Percentiles rank a stretch among this genome's conserved stretches.
Conservation (phyloP, 192 early-diverging fungal genomes). For the Globomyces pollinis-pini region DNA sequence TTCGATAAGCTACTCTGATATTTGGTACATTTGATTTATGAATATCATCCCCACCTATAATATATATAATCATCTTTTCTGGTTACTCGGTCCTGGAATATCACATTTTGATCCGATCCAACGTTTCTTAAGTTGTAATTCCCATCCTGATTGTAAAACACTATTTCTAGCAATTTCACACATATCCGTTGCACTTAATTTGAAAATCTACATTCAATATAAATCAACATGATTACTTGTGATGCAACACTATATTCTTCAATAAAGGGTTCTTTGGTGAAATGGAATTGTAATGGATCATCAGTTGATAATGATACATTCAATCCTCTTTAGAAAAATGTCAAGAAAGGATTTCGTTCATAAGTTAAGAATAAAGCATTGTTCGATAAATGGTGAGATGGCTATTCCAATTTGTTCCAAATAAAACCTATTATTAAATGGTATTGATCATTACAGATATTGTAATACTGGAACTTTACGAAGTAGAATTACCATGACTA, state of each 20-base stretch:
- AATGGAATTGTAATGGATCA: slow-evolving; percentile 95
- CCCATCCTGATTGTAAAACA: slow-evolving; percentile 84
- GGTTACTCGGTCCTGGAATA: no score
- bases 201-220: slow-evolving; percentile 85
- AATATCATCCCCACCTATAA: slow-evolving; percentile 69
- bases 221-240: slow-evolving; percentile 45
- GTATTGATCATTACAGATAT: no score
- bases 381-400: slow-evolving; percentile 94
- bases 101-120: slow-evolving; percentile 80
- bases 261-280: slow-evolving; percentile 92
- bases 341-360: slow-evolving; percentile 84
- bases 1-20: slow-evolving; percentile 73
- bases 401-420: slow-evolving; percentile 92
- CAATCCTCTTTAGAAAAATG: slow-evolving; percentile 87
- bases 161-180: slow-evolving; percentile 91
- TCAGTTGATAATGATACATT: slow-evolving; percentile 92
- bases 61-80: no score
- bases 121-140: slow-evolving; percentile 76
- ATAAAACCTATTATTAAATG: no score
- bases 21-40: slow-evolving; percentile 89
- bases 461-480: slow-evolving; percentile 91
- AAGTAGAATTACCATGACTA: slow-evolving; percentile 84
- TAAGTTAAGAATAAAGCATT: slow-evolving; percentile 91
- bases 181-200: slow-evolving; percentile 84
- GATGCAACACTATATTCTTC: slow-evolving; percentile 94